phyloP scores from a whole-genome alignment of 176 grass and related monocot genomes.

The Aegilops longissima region DNA sequence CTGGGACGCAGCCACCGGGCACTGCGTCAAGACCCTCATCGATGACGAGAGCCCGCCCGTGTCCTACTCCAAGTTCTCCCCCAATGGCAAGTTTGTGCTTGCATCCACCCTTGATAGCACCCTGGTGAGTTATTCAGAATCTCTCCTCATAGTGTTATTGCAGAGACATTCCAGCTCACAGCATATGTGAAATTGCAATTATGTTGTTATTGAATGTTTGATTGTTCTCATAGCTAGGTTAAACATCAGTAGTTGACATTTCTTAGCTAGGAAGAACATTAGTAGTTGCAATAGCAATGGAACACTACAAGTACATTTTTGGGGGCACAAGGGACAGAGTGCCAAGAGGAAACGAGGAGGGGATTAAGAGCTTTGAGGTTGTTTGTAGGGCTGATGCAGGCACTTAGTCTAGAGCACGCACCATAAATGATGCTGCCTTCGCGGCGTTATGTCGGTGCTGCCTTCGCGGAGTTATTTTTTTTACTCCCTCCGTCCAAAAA shows the following conservation, averaged over 20 bases:
- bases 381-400: neutral
- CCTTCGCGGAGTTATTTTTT: neutral
- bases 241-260: neutral
- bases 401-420: neutral
- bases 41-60: conserved; percentile 85
- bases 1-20: conserved; percentile 79
- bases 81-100: conserved; percentile 94
- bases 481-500: too few relatives aligned
- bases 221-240: neutral
- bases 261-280: neutral
- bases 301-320: neutral
- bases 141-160: neutral
- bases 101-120: conserved; percentile 86
- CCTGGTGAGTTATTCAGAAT: conserved; percentile 59
- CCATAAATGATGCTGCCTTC: neutral
- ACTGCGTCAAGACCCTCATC: conserved; percentile 90
- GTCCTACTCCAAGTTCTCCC: conserved; percentile 80
- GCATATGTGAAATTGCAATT: conserved; percentile 13
- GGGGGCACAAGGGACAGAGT: neutral
- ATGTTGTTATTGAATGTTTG: too few relatives aligned
- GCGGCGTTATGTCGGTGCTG: neutral
- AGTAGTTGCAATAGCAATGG: neutral
- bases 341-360: neutral
- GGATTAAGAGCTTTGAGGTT: neutral
- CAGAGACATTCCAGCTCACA: neutral